Evolutionary conservation across 208 protist species (phyloP), one percentile per base, ranked within the genome.

Genomic region (Leishmania tarentolae): DNA sequence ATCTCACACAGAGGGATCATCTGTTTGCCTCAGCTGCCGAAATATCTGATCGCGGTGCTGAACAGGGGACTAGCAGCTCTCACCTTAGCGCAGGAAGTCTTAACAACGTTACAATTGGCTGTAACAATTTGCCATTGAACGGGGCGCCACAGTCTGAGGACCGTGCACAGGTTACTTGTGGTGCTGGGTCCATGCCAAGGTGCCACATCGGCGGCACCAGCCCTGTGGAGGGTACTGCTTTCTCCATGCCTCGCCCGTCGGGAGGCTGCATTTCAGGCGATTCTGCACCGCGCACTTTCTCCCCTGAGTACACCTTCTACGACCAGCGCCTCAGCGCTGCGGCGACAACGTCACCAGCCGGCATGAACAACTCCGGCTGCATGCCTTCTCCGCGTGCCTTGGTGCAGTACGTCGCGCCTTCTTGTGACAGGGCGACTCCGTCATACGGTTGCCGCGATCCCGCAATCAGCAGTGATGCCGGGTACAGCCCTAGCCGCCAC

Each of bases 401-500:
- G 71, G 81, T 87, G 80, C 78, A 85, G 73, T 82, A 87, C 50
- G 52, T 52, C 40, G 40, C 50, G 69, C 42, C 66, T 28, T 53
- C 53, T 5, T 65, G 37, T 8, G 78, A 83, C 37, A 61, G 71
- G 52, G 61, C 13, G 46, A 76, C 76, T 42, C 77, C 78, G 21
- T 82, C 70, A 1, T 81, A 57, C 42, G 66, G 47, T n/a, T 74
- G 56, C 63, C 80, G 76, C 31, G 84, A 84, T 21, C 53, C 78
- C 1, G 80, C 78, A 28, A 40, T 40, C 13, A 63, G 75, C 52
- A 82, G 65, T 65, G 83, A 75, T 52, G 70, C 73, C 6, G 80
- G 80, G 76, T 88, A 85, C 80, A 75, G 63, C 46, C 78, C 86
- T 17, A 76, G 79, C 63, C 88, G 88, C 13, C 73, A 92, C 42